These are phyloP conservation scores for Mesembryanthemum crystallinum DNA, from an alignment of 148 eudicot genomes.

Conservation along the genomic window DNA sequence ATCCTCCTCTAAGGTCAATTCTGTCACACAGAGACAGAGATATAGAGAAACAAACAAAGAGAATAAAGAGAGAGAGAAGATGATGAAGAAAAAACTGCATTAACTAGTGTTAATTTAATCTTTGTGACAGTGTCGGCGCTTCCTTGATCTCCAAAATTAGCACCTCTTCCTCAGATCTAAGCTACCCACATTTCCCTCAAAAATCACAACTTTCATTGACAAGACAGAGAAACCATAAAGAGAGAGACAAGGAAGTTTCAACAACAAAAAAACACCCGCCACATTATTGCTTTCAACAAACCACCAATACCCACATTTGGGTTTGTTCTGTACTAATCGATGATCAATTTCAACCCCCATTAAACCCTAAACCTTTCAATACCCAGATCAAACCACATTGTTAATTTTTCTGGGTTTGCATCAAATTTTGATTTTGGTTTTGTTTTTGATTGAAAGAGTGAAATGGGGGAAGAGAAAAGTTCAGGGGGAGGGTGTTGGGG, in stretches of 20 bases:
- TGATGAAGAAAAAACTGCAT: background rate
- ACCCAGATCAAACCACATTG: background rate
- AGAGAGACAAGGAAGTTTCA: background rate
- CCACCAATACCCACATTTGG: background rate
- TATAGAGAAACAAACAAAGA: background rate
- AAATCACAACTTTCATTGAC: constrained; percentile 9
- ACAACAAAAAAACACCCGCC: background rate
- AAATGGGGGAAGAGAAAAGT: constrained; percentile 31
- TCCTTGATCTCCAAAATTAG: constrained; percentile 6
- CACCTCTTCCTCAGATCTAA: constrained; percentile 16
- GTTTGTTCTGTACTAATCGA: background rate
- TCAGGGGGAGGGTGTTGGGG: constrained; percentile 64
- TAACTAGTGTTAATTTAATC: background rate
- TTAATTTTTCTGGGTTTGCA: background rate
- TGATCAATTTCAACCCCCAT: background rate
- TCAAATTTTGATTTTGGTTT: background rate
- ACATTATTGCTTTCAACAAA: background rate
- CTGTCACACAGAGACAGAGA: too few relatives aligned
- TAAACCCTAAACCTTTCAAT: background rate
- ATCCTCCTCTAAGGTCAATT: too few relatives aligned
- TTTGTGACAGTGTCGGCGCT: constrained; percentile 23
- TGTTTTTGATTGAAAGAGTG: background rate
- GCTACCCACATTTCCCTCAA: background rate
- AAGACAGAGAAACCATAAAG: background rate
- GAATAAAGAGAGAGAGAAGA: background rate